Base-by-base conservation (phyloP, 495 filamentous ascomycete species). In the Neurospora tetraspora region DNA sequence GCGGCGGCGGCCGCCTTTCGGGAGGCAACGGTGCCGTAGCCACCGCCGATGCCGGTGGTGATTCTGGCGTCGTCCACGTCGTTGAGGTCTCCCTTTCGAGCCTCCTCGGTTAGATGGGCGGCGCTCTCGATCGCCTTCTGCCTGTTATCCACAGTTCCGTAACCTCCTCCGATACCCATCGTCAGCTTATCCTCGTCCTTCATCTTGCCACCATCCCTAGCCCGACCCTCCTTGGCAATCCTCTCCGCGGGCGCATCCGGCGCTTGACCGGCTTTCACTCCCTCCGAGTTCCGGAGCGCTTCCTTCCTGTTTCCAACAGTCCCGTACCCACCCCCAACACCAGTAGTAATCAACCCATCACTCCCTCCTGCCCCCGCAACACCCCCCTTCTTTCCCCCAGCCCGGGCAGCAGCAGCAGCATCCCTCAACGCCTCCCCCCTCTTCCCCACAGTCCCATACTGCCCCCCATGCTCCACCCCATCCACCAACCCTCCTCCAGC, bases 401-500 rank as follows among this genome's bases (percentile, higher is more conserved):
- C 31, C 31, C 31, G 31, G 31, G 31, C 31, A 31, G 31, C n/a
- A 45, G 14, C 42, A n/a, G 18, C 18, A 5, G 45, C 45, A 53
- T 53, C 9, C 20, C 4, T 2, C 45, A 53, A 53, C 8, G 45
- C 45, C 10, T 23, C 20, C n/a, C 20, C 20, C 45, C 9, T 53
- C n/a, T 31, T 61, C 6, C 27, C 8, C 45, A 61, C 31, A 69
- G 36, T 36, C 39, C 16, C 4, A 53, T 69, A 36, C 74, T 73
- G 72, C 70, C 45, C 45, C 73, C 68, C 34, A 14, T 70, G 23
- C 18, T 72, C 16, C 20, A 14, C 45, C 38, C 43, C 68, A 16
- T 53, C 34, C 11, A 79, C 14, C 74, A 71, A 70, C 85, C 83
- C 82, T 82, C 81, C 84, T 82, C 81, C 68, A 20, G 34, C 84